These are phyloP conservation scores for Pseudogymnoascus sp. DNA, from an alignment of 2,329 filamentous ascomycete genomes.

Conservation along the genomic window DNA sequence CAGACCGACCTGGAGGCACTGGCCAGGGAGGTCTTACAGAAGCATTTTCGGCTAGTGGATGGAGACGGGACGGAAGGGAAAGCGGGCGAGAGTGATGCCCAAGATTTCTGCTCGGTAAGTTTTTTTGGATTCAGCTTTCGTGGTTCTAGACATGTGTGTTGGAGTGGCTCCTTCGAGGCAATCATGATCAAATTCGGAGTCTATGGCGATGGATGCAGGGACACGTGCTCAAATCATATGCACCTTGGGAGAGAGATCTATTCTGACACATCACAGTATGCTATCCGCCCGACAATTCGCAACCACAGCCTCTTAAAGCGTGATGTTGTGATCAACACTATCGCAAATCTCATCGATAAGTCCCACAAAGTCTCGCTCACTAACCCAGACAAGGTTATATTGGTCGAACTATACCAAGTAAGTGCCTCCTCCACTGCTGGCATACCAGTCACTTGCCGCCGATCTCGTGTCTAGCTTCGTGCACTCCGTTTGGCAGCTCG, in stretches of 20 bases:
- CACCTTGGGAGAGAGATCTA: not conserved
- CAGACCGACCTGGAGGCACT: slow-evolving; percentile 59
- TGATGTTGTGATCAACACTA: slow-evolving; percentile 54
- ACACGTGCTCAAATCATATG: not conserved
- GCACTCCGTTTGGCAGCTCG: slow-evolving; percentile 10
- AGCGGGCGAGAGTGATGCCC: slow-evolving; percentile 13
- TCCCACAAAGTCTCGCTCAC: slow-evolving; percentile 70
- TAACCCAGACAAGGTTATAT: slow-evolving; percentile 67
- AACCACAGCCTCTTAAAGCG: slow-evolving; percentile 63
- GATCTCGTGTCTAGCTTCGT: slow-evolving; percentile 15
- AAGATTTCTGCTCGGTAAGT: slow-evolving; percentile 15
- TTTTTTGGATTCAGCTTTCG: not conserved
- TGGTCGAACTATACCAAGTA: slow-evolving; percentile 77
- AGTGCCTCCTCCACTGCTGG: slow-evolving; percentile 17
- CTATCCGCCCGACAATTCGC: slow-evolving; percentile 71
- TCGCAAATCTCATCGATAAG: slow-evolving; percentile 49
- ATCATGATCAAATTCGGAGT: not conserved
- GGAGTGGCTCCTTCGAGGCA: not conserved
- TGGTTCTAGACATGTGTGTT: not conserved
- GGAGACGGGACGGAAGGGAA: slow-evolving; percentile 17
- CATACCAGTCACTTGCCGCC: not conserved
- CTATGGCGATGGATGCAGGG: not conserved
- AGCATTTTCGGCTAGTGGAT: slow-evolving; percentile 47
- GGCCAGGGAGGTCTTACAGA: slow-evolving; percentile 51
- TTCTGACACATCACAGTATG: slow-evolving; percentile 48